Evolutionary conservation across 2,329 filamentous ascomycete species (phyloP), one percentile per base, ranked within the genome.

Genomic region (Ophiocordyceps camponoti-leonardi): DNA sequence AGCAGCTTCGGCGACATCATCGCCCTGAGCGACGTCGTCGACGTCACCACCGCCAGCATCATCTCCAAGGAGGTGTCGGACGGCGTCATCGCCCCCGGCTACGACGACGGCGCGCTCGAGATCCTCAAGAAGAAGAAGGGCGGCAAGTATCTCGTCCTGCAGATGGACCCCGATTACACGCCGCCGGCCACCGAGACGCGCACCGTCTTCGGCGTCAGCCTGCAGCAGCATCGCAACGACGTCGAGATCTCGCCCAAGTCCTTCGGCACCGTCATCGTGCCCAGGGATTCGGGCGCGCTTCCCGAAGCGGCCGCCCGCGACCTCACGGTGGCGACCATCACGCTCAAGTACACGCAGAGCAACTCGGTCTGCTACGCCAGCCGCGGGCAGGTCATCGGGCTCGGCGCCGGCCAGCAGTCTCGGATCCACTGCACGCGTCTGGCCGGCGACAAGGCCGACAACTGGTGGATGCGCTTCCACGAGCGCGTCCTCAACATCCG

Each of bases 381-480:
- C 51, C 88, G 94, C 57, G 92, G 92, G 43, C 92, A 96, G 67
- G 76, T 96, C 56, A 75, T 98, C 55, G 92, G 92, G 52, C 79
- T 98, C 46, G 92, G 92, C 52, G 92, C 92, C 46, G 92, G 92
- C 49, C 92, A 98, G 67, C 92, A 98, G 69, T 94, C 86, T 50
- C 83, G 92, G 54, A 98, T 98, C 56, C 92, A 98, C 75, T 98
- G 92, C 77, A 98, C 92, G 40, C 83, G 92, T 53, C 78, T 98
- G 44, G 92, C 92, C 12, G 92, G 92, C 49, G 90, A 96, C 72
- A 98, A 98, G 74, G 86, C 88, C 43, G 92, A 98, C 67, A 95
- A 94, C 73, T 96, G 90, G 90, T 98, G 90, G 92, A 83, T 98
- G 73, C 84, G 92, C 58, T 96, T 96, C 79, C 85, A 95, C 71